Base-by-base conservation (phyloP, 139 green algal species). In the Monoraphidium neglectum region DNA sequence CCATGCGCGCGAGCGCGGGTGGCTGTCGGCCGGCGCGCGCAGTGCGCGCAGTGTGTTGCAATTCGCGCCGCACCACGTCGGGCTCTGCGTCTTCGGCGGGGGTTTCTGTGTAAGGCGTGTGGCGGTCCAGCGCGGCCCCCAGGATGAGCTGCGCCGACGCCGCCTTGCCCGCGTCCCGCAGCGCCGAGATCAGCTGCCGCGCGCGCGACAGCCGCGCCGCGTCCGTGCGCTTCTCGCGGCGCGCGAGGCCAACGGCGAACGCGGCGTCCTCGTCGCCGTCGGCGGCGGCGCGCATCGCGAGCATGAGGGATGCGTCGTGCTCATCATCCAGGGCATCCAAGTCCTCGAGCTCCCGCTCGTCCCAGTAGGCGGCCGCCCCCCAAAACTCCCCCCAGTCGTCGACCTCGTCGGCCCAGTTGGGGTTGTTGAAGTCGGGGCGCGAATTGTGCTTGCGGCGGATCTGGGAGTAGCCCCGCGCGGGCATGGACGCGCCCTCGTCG, bases 321-420 rank as follows among this genome's bases (percentile, higher is more conserved):
- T 77, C 38, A 1, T 63, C 40, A 28, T 77, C 60, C 23, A 77
- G 13, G 18, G 26, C 72, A 8, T 62, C 16, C 2, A 63, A 8
- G 35, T 77, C 72, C 32, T 77, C 72, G 16, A 37, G 33, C 40
- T 12, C 43, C 8, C 43, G 43, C 43, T 51, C 43, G 12, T 51
- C 43, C n/a, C n/a, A n/a, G 43, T 8, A 21, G 43, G 43, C 43
- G 43, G 43, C 40, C 1, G 24, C 59, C 30, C 68, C 51, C 72
- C 72, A 77, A 49, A 77, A 77, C 60, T 70, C 72, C 21, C 70
- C 72, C 72, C 72, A 77, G 40, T 77, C 38, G 30, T 40, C 46
- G 6, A 77, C 60, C 2, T n/a, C 15, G 33, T 24, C 37, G 2
- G 57, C 21, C 72, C 72, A 77, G 16, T 70, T 40, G 4, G 57